phyloP scores from a whole-genome alignment of 768 basidiomycete genomes.

The Podaxis mareebaensis region DNA sequence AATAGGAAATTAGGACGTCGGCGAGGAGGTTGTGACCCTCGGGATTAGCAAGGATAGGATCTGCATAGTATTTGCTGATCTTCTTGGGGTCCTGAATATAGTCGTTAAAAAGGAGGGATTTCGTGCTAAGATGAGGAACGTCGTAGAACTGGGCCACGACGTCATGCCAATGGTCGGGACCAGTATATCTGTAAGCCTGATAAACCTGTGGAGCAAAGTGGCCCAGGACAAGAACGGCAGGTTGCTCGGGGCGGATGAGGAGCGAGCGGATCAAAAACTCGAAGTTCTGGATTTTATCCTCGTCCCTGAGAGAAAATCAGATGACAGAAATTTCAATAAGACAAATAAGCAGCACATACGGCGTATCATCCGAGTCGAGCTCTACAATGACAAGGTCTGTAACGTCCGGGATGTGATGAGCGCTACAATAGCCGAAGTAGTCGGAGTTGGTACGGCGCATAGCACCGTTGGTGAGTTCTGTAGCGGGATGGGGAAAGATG shows the following conservation, averaged over 20 bases:
- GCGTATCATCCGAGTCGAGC: conserved; percentile 87
- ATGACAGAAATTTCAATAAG: not conserved
- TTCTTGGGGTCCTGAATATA: conserved; percentile 77
- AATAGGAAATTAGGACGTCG: conserved; percentile 90
- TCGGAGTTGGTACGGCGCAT: conserved; percentile 89
- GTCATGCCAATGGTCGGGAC: conserved; percentile 88
- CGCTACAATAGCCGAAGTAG: conserved; percentile 94
- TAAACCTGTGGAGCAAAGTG: conserved; percentile 92
- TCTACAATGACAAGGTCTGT: conserved; percentile 96
- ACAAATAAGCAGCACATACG: conserved; percentile 50
- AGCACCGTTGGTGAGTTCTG: conserved; percentile 97
- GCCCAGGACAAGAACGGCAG: conserved; percentile 92
- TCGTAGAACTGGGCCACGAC: conserved; percentile 97
- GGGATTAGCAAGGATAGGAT: conserved; percentile 79
- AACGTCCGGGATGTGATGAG: conserved; percentile 90
- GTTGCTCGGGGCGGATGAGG: conserved; percentile 85
- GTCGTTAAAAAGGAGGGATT: conserved; percentile 77
- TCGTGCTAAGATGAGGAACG: conserved; percentile 87
- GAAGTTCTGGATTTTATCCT: conserved; percentile 76
- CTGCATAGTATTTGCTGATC: conserved; percentile 71
- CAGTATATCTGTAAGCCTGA: conserved; percentile 76
- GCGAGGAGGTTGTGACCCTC: conserved; percentile 83
- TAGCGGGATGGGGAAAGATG: conserved; percentile 97
- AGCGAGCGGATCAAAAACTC: conserved; percentile 92
- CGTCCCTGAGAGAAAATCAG: conserved; percentile 47